These are phyloP conservation scores for Oenanthe javanica DNA, from an alignment of 140 eudicot species.

Conservation along the genomic window DNA sequence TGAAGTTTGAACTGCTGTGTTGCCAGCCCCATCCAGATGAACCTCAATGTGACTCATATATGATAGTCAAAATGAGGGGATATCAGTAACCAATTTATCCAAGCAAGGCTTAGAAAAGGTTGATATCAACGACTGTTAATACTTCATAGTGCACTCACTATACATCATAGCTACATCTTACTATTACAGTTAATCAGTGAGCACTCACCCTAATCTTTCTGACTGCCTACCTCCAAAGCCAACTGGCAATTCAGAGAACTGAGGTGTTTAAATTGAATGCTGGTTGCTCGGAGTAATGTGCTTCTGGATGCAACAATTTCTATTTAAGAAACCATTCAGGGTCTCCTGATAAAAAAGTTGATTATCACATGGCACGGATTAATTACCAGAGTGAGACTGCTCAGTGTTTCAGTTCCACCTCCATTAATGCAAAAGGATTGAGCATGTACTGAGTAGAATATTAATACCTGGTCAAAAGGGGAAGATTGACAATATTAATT, in stretches of 20 bases:
- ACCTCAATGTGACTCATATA: neutral
- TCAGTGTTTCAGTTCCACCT: neutral
- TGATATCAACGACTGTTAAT: neutral
- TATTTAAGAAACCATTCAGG: neutral
- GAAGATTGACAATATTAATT: neutral
- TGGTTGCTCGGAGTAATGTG: neutral
- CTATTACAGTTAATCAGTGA: neutral
- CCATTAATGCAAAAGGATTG: neutral
- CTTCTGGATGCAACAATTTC: neutral
- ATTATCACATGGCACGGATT: neutral
- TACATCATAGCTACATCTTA: neutral
- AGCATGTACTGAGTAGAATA: neutral
- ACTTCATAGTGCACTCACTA: neutral
- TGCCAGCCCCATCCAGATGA: neutral
- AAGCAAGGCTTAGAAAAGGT: neutral
- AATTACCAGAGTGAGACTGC: neutral
- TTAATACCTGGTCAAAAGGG: conserved; percentile 1
- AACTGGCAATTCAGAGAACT: neutral
- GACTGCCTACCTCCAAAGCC: neutral
- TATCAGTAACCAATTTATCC: neutral
- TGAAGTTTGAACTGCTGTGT: neutral
- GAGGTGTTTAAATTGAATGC: neutral
- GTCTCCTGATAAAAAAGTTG: neutral
- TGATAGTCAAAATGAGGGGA: neutral
- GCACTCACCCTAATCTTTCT: neutral